Conservation (phyloP, 2,329 filamentous ascomycete genomes). For the Venturia asperata region DNA sequence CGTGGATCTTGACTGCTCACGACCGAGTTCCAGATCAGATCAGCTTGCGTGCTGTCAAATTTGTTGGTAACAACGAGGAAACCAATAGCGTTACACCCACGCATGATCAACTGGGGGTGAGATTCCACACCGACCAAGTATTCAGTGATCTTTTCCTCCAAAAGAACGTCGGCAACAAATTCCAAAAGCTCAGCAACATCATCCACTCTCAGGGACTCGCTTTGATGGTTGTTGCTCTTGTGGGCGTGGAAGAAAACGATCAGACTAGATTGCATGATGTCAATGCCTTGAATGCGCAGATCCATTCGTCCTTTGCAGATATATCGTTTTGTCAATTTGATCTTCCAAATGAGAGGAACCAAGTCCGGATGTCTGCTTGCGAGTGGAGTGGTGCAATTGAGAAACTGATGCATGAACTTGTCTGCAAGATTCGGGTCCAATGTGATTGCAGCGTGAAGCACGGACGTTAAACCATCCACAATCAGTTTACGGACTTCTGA, state of each 20-base stretch:
- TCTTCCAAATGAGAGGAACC: slow-evolving; percentile 59
- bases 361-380: slow-evolving; percentile 34
- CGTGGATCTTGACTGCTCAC: slow-evolving; percentile 75
- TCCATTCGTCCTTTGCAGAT: slow-evolving; percentile 86
- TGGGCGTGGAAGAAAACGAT: slow-evolving; percentile 48
- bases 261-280: slow-evolving; percentile 64
- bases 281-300: slow-evolving; percentile 70
- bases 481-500: slow-evolving; percentile 10
- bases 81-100: slow-evolving; percentile 75
- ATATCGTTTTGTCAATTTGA: slow-evolving; percentile 61
- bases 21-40: slow-evolving; percentile 78
- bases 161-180: slow-evolving; percentile 63
- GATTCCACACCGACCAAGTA: slow-evolving; percentile 88
- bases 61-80: slow-evolving; percentile 75
- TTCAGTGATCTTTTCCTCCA: slow-evolving; percentile 64
- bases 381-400: background rate
- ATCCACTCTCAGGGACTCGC: slow-evolving; percentile 18
- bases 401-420: background rate
- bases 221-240: slow-evolving; percentile 40
- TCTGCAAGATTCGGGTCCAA: background rate
- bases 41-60: slow-evolving; percentile 65
- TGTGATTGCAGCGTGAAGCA: background rate
- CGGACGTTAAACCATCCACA: background rate
- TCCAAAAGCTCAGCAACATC: slow-evolving; percentile 48
- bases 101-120: slow-evolving; percentile 79